phyloP scores from a whole-genome alignment of 331 rosid species.

The Acacia pycnantha region DNA sequence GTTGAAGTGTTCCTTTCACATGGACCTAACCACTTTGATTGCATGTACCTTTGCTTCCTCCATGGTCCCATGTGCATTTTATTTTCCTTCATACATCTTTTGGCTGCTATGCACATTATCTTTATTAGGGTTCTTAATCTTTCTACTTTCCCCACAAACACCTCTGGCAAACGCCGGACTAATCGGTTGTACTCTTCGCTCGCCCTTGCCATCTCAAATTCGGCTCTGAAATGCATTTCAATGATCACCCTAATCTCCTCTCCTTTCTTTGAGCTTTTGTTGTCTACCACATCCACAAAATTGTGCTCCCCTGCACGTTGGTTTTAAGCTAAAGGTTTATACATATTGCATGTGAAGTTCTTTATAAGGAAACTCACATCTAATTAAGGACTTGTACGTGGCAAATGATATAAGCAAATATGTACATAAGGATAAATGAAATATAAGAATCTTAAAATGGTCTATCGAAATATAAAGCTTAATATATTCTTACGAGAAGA shows the following conservation, averaged over 20 bases:
- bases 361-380: neutral
- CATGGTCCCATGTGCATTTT: neutral
- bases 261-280: constrained; percentile 42
- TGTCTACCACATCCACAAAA: constrained; percentile 60
- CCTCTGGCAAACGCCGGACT: constrained; percentile 55
- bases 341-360: neutral
- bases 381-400: neutral
- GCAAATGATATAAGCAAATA: neutral
- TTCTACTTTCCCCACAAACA: constrained; percentile 74
- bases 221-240: constrained; percentile 65
- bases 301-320: constrained; percentile 58
- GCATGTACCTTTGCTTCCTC: neutral
- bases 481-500: too few relatives aligned
- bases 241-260: constrained; percentile 55
- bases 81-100: neutral
- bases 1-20: constrained; percentile 54
- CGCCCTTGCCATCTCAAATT: constrained; percentile 69
- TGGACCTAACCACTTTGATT: constrained; percentile 6
- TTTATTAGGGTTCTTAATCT: constrained; percentile 54
- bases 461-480: too few relatives aligned
- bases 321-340: neutral
- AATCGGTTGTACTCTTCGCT: constrained; percentile 57
- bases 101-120: constrained; percentile 59
- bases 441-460: too few relatives aligned
- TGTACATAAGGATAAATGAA: too few relatives aligned